A percentile compares a stretch with the other conserved stretches of the same genome.
phyloP scores from a whole-genome alignment of 2,329 filamentous ascomycete species.

The Verticillium isaacii region DNA sequence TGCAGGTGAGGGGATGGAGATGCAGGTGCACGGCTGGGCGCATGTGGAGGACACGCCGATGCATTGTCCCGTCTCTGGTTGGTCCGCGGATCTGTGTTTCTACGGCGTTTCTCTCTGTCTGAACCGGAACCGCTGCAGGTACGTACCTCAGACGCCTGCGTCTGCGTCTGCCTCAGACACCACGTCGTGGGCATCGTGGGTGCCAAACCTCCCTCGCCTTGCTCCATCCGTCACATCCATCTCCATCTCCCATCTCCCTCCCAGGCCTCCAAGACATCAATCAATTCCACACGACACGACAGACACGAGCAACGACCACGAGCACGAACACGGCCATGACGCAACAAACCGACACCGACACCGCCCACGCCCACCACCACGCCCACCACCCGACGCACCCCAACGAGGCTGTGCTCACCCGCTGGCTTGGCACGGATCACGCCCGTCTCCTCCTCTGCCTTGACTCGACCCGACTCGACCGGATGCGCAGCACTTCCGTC shows the following conservation, averaged over 20 bases:
- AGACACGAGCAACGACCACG: background rate
- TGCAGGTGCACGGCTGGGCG: background rate
- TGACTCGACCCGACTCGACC: background rate
- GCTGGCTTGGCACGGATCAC: background rate
- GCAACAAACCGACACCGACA: background rate
- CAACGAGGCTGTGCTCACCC: background rate
- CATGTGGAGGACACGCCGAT: background rate
- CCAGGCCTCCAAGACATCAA: background rate
- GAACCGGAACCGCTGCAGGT: background rate
- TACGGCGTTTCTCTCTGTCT: background rate
- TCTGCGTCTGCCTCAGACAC: too few species aligned
- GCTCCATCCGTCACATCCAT: too few species aligned
- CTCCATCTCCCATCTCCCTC: background rate
- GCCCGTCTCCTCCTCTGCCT: background rate
- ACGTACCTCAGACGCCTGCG: background rate
- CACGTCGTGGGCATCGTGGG: too few species aligned
- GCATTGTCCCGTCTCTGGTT: too few species aligned
- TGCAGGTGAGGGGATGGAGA: background rate
- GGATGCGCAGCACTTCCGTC: background rate
- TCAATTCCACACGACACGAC: background rate
- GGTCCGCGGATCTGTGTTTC: too few species aligned
- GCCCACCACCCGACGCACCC: background rate
- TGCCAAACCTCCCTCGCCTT: too few species aligned
- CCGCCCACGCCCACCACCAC: background rate
- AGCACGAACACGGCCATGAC: background rate